These are phyloP conservation scores for Piloderma croceum DNA, from an alignment of 768 basidiomycete species.

Conservation along the genomic window DNA sequence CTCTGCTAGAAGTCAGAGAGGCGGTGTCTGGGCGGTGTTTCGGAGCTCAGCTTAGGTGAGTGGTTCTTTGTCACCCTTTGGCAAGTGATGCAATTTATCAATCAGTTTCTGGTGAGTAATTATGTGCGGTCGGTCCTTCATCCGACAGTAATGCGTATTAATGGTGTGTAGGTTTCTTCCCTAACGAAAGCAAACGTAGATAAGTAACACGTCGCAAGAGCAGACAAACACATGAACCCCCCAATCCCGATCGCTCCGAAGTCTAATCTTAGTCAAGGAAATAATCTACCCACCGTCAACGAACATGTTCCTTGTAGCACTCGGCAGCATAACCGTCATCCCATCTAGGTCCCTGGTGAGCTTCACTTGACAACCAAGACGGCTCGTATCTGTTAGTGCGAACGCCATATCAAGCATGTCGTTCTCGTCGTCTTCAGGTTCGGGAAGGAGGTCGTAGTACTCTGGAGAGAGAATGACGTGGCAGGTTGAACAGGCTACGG, in stretches of 20 bases:
- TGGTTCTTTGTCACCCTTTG: not conserved
- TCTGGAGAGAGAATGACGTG: conserved; percentile 84
- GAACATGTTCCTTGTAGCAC: conserved; percentile 96
- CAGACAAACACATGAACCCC: not conserved
- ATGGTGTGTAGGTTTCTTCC: conserved; percentile 49
- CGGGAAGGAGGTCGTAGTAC: conserved; percentile 80
- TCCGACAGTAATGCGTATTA: conserved; percentile 16
- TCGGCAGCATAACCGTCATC: conserved; percentile 76
- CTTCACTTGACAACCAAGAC: conserved; percentile 71
- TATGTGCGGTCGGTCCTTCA: no score
- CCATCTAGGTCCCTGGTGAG: conserved; percentile 81
- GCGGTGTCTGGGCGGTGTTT: no score
- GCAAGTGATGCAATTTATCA: not conserved
- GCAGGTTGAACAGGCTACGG: conserved; percentile 95
- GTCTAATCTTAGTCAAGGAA: no score
- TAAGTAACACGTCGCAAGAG: not conserved
- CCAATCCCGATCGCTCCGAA: no score
- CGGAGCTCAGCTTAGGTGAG: no score
- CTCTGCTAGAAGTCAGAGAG: no score
- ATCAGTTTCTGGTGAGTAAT: no score
- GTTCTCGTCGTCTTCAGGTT: conserved; percentile 97
- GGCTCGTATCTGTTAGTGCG: conserved; percentile 89
- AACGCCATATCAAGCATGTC: conserved; percentile 99
- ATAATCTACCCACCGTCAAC: conserved; percentile 66
- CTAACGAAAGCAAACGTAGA: conserved; percentile 14